Conservation (phyloP, 2,329 filamentous ascomycete genomes). For the Cladosporium austrohemisphaericum region DNA sequence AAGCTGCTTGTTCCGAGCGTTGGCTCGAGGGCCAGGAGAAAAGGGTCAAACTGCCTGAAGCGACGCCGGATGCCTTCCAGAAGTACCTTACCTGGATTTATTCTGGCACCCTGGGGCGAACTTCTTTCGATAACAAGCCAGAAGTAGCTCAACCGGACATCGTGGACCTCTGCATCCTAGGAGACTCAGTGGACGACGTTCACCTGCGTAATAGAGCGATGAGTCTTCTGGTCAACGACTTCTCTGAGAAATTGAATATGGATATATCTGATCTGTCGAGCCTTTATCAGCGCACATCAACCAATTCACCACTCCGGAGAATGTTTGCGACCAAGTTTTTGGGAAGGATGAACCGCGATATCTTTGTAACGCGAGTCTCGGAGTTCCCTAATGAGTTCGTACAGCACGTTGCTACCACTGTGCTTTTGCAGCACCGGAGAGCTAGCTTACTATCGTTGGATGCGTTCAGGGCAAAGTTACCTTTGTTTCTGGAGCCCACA, state of each 20-base stretch:
- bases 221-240: not conserved
- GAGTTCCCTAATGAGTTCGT: not conserved
- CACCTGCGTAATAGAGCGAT: not conserved
- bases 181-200: not conserved
- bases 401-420: not conserved
- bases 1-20: constrained; percentile 10
- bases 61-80: constrained; percentile 10
- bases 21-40: constrained; percentile 14
- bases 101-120: not conserved
- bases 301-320: not conserved
- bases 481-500: not conserved
- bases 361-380: not conserved
- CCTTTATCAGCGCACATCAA: too few relatives aligned
- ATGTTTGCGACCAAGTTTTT: not conserved
- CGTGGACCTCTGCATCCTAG: not conserved
- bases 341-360: not conserved
- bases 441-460: too few relatives aligned
- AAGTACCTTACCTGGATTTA: constrained; percentile 22
- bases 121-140: too few relatives aligned
- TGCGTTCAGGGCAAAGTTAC: not conserved
- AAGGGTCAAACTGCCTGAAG: constrained; percentile 11
- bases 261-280: too few relatives aligned
- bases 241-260: not conserved
- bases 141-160: not conserved
- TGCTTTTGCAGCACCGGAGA: not conserved